These are phyloP conservation scores for Lantana camara DNA, from an alignment of 257 asterid genomes.

Conservation along the genomic window DNA sequence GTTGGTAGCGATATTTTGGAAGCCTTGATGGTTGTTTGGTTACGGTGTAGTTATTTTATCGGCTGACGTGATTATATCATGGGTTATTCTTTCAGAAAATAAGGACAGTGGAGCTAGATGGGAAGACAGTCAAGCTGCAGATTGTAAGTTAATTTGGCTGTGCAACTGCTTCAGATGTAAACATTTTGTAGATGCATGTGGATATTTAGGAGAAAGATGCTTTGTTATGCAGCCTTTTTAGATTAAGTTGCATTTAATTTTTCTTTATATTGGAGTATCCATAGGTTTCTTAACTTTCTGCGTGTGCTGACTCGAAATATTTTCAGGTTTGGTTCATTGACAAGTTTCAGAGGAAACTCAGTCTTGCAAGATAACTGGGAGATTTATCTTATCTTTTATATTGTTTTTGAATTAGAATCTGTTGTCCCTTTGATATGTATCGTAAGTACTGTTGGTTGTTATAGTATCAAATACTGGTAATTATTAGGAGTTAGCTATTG, in stretches of 20 bases:
- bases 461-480: background rate
- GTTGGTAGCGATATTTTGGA: background rate
- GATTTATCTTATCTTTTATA: background rate
- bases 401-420: background rate
- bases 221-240: background rate
- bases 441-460: background rate
- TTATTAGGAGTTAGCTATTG: background rate
- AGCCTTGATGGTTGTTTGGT: background rate
- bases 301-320: background rate
- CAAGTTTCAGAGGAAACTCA: background rate
- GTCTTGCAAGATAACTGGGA: background rate
- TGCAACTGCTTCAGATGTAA: background rate
- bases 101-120: constrained; percentile 92
- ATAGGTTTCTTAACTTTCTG: background rate
- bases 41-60: background rate
- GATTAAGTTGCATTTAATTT: background rate
- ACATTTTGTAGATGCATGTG: constrained; percentile 2
- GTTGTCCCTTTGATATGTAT: background rate
- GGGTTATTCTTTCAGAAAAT: constrained; percentile 68
- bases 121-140: constrained; percentile 94
- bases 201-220: background rate
- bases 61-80: constrained; percentile 3
- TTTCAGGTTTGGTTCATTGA: background rate
- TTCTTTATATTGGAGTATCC: constrained; percentile 11
- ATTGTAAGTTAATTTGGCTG: constrained; percentile 67